phyloP scores from a whole-genome alignment of 1,139 yeast genomes.

The Lodderomyces metapsilosis region DNA sequence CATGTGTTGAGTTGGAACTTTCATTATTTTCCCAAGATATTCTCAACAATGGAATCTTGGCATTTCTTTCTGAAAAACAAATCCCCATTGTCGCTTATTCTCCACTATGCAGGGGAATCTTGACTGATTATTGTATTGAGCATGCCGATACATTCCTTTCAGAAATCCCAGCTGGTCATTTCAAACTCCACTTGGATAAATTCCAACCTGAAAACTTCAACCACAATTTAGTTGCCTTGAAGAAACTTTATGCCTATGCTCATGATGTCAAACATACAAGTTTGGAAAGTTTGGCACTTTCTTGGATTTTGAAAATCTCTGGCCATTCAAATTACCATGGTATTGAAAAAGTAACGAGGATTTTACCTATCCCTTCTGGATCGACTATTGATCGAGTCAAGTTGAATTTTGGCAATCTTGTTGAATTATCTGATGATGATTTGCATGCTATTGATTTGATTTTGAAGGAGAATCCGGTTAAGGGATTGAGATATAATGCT shows the following conservation, averaged over 20 bases:
- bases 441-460: conserved; percentile 48
- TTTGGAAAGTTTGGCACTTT: conserved; percentile 67
- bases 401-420: conserved; percentile 50
- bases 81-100: conserved; percentile 77
- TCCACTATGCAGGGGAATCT: conserved; percentile 76
- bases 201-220: conserved; percentile 56
- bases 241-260: conserved; percentile 45
- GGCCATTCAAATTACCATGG: conserved; percentile 27
- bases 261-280: conserved; percentile 46
- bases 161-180: conserved; percentile 54
- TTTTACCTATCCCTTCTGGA: conserved; percentile 80
- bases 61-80: conserved; percentile 42
- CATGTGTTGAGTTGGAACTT: conserved; percentile 73
- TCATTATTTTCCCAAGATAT: conserved; percentile 67
- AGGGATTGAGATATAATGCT: conserved; percentile 18
- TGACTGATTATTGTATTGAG: conserved; percentile 58
- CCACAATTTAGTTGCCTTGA: conserved; percentile 49
- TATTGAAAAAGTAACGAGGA: conserved; percentile 46
- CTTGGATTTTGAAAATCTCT: conserved; percentile 58
- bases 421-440: conserved; percentile 52
- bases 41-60: conserved; percentile 58
- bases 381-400: conserved; percentile 56
- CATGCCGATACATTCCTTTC: conserved; percentile 28
- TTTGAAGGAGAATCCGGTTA: conserved; percentile 16
- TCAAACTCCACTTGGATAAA: conserved; percentile 53